Evolutionary conservation across 225 moss, liverwort and hornwort genomes (phyloP).

Genomic region (Lunularia cruciata): DNA sequence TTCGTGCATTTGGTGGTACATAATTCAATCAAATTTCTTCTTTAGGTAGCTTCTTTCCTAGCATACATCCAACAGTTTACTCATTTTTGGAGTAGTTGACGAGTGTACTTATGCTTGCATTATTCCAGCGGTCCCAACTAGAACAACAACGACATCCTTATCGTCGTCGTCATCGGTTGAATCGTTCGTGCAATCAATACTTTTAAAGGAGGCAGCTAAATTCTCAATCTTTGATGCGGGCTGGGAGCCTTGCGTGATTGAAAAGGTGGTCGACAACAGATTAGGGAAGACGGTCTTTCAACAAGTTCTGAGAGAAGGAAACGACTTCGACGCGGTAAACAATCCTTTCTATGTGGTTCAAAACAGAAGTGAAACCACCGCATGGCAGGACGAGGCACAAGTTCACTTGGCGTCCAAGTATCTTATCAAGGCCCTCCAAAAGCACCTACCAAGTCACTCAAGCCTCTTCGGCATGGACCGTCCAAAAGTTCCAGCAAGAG

Average conservation of each 20-base stretch:
- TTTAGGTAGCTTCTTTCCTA: too few species aligned
- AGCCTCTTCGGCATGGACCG: background rate
- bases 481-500: background rate
- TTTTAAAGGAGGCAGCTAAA: background rate
- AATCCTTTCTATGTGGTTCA: background rate
- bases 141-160: background rate
- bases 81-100: background rate
- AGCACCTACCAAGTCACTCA: background rate
- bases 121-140: too few species aligned
- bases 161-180: background rate
- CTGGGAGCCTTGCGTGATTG: background rate
- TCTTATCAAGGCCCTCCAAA: slow-evolving; percentile 3
- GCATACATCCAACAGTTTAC: too few species aligned
- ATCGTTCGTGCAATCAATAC: background rate
- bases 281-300: too few species aligned
- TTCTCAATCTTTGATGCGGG: background rate
- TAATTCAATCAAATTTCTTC: background rate
- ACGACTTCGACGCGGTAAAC: background rate
- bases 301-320: background rate
- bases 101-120: background rate
- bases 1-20: background rate
- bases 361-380: background rate
- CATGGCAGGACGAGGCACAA: background rate
- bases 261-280: background rate
- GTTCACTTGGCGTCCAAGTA: background rate